phyloP scores from a whole-genome alignment of 1,139 yeast genomes.

The Zygoascus meyerae region DNA sequence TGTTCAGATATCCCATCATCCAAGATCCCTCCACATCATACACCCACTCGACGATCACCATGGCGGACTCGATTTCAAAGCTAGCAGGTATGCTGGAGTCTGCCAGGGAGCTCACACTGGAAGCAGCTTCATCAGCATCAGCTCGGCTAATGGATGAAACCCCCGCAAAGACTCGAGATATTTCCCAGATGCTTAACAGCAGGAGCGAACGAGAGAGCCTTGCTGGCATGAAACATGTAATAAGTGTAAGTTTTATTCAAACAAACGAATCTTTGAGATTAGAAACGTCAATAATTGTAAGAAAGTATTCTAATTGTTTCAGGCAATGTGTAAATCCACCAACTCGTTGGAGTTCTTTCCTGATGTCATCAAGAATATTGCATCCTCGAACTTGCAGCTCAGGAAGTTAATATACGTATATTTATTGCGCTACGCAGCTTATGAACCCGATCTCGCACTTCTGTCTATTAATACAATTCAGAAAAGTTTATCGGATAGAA shows the following conservation, averaged over 20 bases:
- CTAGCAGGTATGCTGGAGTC: conserved; percentile 65
- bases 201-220: conserved; percentile 64
- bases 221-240: conserved; percentile 70
- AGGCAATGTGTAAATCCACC: background rate
- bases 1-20: no score
- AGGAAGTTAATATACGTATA: conserved; percentile 76
- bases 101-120: conserved; percentile 72
- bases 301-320: background rate
- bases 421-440: conserved; percentile 70
- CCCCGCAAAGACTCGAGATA: conserved; percentile 55
- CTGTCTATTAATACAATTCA: conserved; percentile 89
- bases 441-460: conserved; percentile 82
- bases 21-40: no score
- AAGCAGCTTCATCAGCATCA: conserved; percentile 77
- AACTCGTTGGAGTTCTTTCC: conserved; percentile 64
- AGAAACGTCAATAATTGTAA: background rate
- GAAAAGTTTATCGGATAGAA: conserved; percentile 65
- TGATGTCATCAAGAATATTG: conserved; percentile 83
- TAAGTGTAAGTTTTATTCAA: conserved; percentile 34
- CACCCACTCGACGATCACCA: conserved; percentile 18
- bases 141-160: conserved; percentile 44
- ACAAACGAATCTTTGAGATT: no score
- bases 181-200: conserved; percentile 61
- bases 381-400: conserved; percentile 62
- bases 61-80: conserved; percentile 49